phyloP scores from a whole-genome alignment of 805 yeast genomes.

The Cyberlindnera suaveolens region DNA sequence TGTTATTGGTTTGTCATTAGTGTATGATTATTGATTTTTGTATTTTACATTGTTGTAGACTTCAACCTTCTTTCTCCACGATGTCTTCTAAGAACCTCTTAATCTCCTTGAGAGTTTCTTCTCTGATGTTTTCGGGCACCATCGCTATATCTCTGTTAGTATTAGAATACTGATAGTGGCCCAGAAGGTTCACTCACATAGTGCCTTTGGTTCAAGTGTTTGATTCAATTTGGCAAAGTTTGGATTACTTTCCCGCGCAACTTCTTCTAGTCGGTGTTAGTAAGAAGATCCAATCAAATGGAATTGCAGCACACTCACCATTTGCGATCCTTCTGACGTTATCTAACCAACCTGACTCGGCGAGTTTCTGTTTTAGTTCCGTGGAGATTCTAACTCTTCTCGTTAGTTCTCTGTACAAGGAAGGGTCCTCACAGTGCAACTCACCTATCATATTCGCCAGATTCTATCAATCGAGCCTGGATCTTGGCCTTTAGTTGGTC shows the following conservation, averaged over 20 bases:
- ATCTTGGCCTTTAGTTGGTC: constrained; percentile 48
- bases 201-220: constrained; percentile 58
- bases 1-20: not conserved
- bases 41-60: not conserved
- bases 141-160: constrained; percentile 28
- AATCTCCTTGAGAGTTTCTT: constrained; percentile 52
- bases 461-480: constrained; percentile 61
- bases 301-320: constrained; percentile 25
- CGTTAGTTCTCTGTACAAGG: not conserved
- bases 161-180: not conserved
- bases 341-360: constrained; percentile 84
- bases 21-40: not conserved
- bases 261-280: constrained; percentile 24
- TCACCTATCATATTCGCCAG: constrained; percentile 66
- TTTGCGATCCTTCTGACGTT: constrained; percentile 57
- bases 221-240: constrained; percentile 48
- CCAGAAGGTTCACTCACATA: constrained; percentile 32
- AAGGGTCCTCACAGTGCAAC: constrained; percentile 27
- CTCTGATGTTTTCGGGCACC: constrained; percentile 63
- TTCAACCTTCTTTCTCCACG: constrained; percentile 29
- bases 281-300: not conserved
- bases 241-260: constrained; percentile 35
- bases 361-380: constrained; percentile 53
- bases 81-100: constrained; percentile 49
- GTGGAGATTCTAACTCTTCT: not conserved